A percentile compares a stretch with the other conserved stretches of the same genome.
phyloP scores from a whole-genome alignment of 805 yeast genomes.

The Zygoascus flipseniorum region DNA sequence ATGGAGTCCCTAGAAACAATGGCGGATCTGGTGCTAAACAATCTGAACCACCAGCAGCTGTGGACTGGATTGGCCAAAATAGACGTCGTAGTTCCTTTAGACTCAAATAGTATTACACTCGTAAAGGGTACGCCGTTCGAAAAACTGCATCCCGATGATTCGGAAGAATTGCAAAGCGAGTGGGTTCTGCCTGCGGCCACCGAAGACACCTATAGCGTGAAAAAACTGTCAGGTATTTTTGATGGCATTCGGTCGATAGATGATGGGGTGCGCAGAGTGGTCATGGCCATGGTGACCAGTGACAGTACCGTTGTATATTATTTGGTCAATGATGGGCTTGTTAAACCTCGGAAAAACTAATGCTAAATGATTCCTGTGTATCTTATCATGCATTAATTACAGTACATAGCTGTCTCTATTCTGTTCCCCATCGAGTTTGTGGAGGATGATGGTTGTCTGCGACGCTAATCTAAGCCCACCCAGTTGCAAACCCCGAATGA shows the following conservation, averaged over 20 bases:
- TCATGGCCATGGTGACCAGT: conserved; percentile 35
- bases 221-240: conserved; percentile 28
- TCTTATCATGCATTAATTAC: background rate
- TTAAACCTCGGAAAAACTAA: conserved; percentile 31
- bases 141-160: conserved; percentile 29
- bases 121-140: conserved; percentile 28
- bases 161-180: conserved; percentile 20
- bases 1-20: no score
- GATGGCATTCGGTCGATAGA: conserved; percentile 14
- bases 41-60: conserved; percentile 30
- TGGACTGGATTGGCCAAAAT: conserved; percentile 25
- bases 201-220: conserved; percentile 26
- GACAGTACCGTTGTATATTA: conserved; percentile 38
- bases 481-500: conserved; percentile 1
- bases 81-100: conserved; percentile 6
- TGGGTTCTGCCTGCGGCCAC: conserved; percentile 22
- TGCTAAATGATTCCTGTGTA: background rate
- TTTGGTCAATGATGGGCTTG: conserved; percentile 31
- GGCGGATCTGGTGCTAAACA: conserved; percentile 17
- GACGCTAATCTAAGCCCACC: background rate
- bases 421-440: background rate
- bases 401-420: background rate
- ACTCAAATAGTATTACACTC: conserved; percentile 7
- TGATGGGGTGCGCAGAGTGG: conserved; percentile 20
- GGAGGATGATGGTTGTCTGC: background rate